phyloP scores from a whole-genome alignment of 441 rosid genomes.

The Populus hybrid region DNA sequence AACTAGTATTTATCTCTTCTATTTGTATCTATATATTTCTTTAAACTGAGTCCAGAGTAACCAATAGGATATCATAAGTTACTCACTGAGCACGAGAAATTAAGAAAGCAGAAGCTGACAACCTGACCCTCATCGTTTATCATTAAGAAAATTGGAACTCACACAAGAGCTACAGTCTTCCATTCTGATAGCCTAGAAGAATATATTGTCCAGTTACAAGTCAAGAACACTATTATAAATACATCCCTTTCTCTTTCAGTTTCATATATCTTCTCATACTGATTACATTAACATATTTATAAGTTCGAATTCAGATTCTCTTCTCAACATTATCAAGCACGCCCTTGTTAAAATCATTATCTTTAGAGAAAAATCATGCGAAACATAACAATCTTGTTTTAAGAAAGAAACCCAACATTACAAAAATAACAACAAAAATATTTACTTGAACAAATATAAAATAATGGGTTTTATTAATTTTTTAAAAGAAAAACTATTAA shows the following conservation, averaged over 20 bases:
- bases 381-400: neutral
- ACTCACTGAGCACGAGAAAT: no score
- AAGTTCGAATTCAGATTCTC: neutral
- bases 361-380: neutral
- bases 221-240: neutral
- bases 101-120: no score
- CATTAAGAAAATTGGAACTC: no score
- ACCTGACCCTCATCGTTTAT: no score
- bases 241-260: neutral
- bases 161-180: no score
- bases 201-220: neutral
- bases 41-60: no score
- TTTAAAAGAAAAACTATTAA: neutral
- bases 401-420: neutral
- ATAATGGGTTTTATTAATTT: no score
- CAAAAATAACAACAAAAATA: neutral
- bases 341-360: neutral
- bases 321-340: neutral
- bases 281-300: neutral
- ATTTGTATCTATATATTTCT: no score
- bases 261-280: neutral
- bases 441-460: no score
- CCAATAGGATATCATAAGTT: no score
- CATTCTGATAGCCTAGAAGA: neutral
- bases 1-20: no score